phyloP scores from a whole-genome alignment of 139 green algal species.

The Auxenochlorella pyrenoidosa region DNA sequence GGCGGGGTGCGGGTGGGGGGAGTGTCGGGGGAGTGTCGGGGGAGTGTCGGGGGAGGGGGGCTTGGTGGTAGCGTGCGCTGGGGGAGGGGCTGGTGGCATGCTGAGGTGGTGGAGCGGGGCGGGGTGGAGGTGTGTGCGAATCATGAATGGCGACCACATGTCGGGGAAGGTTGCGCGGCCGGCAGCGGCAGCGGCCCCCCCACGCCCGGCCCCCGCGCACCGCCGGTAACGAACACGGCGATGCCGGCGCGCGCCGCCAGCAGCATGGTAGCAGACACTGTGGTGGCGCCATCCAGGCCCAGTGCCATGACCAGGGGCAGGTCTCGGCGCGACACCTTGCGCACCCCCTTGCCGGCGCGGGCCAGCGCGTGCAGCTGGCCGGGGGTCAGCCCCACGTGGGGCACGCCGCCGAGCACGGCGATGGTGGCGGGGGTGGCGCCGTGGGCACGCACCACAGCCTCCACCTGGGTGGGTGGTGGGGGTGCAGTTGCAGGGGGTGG shows the following conservation, averaged over 20 bases:
- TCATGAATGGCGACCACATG: too few relatives aligned
- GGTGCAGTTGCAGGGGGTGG: not conserved
- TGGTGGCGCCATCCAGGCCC: slow-evolving; percentile 88
- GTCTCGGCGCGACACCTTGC: slow-evolving; percentile 90
- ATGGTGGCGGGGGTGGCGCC: slow-evolving; percentile 93
- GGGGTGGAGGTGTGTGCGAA: too few relatives aligned
- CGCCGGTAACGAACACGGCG: slow-evolving; percentile 83
- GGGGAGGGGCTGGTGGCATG: too few relatives aligned
- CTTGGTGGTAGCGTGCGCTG: too few relatives aligned
- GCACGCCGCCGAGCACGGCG: slow-evolving; percentile 84
- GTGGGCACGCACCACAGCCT: slow-evolving; percentile 77
- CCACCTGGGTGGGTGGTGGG: slow-evolving; percentile 49
- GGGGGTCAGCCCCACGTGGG: slow-evolving; percentile 68
- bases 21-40: too few relatives aligned
- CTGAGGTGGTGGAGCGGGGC: too few relatives aligned
- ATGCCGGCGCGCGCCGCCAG: slow-evolving; percentile 88
- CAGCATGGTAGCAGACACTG: slow-evolving; percentile 94
- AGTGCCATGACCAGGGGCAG: slow-evolving; percentile 75
- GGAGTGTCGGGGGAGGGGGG: too few relatives aligned
- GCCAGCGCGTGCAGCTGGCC: slow-evolving; percentile 58
- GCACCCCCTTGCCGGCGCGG: slow-evolving; percentile 53
- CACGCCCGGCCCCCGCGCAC: not conserved
- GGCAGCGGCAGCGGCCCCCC: too few relatives aligned
- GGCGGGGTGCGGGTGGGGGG: too few relatives aligned
- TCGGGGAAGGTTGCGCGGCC: too few relatives aligned